Percentiles rank a stretch among this genome's conserved stretches.
Evolutionary conservation across 148 eudicot species (phyloP).

Genomic region (Rhododendron mucronatum): DNA sequence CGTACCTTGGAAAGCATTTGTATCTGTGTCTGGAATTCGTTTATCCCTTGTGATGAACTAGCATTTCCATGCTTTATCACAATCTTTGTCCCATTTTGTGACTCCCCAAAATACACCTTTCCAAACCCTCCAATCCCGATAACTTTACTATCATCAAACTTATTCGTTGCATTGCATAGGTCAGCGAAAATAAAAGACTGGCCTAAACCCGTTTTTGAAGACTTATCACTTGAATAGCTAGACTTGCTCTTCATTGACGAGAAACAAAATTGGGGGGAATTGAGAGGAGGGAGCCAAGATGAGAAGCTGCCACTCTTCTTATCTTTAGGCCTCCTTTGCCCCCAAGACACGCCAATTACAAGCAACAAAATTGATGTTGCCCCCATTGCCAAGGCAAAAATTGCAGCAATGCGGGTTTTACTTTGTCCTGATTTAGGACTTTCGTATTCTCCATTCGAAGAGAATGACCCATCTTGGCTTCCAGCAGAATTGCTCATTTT

Average conservation of each 20-base stretch:
- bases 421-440: conserved; percentile 15
- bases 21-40: conserved; percentile 60
- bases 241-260: conserved; percentile 40
- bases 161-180: conserved; percentile 42
- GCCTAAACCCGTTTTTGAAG: conserved; percentile 46
- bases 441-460: conserved; percentile 33
- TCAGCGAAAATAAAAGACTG: conserved; percentile 42
- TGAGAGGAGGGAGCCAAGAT: conserved; percentile 64
- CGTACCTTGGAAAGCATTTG: conserved; percentile 61
- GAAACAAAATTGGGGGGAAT: conserved; percentile 32
- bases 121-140: conserved; percentile 67
- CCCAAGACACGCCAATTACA: conserved; percentile 24
- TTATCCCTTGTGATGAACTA: conserved; percentile 58
- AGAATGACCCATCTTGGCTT: conserved; percentile 54
- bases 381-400: conserved; percentile 35
- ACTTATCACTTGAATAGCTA: conserved; percentile 27
- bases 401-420: conserved; percentile 27
- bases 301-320: conserved; percentile 44
- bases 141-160: conserved; percentile 44
- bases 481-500: conserved; percentile 62
- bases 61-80: conserved; percentile 60
- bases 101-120: conserved; percentile 47
- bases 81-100: conserved; percentile 46
- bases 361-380: conserved; percentile 33
- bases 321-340: conserved; percentile 40